Percentiles rank a stretch among this genome's conserved stretches.
Evolutionary conservation across 805 yeast species (phyloP).

Genomic region (Wickerhamiella sergipiensis): DNA sequence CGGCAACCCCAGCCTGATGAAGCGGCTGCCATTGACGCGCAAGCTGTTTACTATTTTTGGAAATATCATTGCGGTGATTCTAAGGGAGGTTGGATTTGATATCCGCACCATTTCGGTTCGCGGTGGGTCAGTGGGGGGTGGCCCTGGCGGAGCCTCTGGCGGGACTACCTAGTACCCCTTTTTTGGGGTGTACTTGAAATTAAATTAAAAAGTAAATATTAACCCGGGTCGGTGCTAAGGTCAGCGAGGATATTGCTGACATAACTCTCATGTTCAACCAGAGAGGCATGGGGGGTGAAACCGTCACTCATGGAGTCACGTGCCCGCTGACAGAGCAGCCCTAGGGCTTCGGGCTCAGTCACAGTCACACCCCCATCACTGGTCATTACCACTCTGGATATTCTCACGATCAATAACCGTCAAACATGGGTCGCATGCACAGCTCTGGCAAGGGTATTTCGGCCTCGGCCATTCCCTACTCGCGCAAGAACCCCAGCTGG

Average conservation of each 20-base stretch:
- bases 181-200: background rate
- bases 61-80: slow-evolving; percentile 12
- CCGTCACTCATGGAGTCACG: no score
- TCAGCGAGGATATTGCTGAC: background rate
- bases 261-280: no score
- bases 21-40: slow-evolving; percentile 9
- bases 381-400: slow-evolving; percentile 2
- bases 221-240: no score
- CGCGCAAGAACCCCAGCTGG: slow-evolving; percentile 99
- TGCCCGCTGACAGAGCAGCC: no score
- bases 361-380: background rate
- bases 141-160: no score
- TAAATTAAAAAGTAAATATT: background rate
- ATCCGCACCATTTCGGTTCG: slow-evolving; percentile 6
- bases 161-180: background rate
- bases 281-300: no score
- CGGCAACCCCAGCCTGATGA: slow-evolving; percentile 9
- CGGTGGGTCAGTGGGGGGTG: no score
- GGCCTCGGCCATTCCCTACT: slow-evolving; percentile 97
- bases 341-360: background rate
- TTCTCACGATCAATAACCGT: slow-evolving; percentile 14
- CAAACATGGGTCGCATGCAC: slow-evolving; percentile 99
- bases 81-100: slow-evolving; percentile 18
- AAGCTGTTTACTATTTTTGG: slow-evolving; percentile 9
- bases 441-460: slow-evolving; percentile 99